These are phyloP conservation scores for Scleroderma bovista DNA, from an alignment of 768 basidiomycete species.

Conservation along the genomic window DNA sequence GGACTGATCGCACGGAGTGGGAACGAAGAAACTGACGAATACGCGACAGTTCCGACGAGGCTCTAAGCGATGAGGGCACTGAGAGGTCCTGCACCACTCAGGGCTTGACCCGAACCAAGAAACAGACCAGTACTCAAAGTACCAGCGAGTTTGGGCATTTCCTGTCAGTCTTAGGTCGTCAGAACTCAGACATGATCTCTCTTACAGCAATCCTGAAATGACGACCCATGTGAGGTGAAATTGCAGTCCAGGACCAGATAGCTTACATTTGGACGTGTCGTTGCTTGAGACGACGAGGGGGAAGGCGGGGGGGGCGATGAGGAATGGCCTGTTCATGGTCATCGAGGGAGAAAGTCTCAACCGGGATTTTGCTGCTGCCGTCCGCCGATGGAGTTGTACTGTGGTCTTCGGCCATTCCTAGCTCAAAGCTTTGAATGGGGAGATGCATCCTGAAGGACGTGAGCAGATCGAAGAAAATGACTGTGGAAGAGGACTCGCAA, in stretches of 20 bases:
- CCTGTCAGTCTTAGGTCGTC: not conserved
- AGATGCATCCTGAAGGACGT: too few species aligned
- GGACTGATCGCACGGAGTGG: not conserved
- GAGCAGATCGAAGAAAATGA: too few species aligned
- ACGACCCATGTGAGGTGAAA: not conserved
- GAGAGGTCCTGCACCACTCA: constrained; percentile 55
- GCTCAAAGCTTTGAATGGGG: too few species aligned
- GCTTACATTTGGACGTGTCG: constrained; percentile 74
- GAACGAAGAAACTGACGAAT: constrained; percentile 37
- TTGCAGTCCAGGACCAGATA: not conserved
- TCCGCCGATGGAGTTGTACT: not conserved
- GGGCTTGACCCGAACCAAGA: constrained; percentile 63
- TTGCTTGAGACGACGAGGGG: constrained; percentile 57
- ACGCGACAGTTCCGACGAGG: constrained; percentile 60
- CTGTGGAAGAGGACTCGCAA: too few species aligned
- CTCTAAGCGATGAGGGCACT: constrained; percentile 61
- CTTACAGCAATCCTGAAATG: constrained; percentile 59
- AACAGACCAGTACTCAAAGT: constrained; percentile 73
- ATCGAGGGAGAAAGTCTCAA: not conserved
- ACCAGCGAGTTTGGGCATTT: constrained; percentile 55
- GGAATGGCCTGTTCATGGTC: not conserved
- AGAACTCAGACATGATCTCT: constrained; percentile 15
- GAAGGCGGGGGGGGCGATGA: not conserved
- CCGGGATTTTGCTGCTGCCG: not conserved
- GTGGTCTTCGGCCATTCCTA: too few species aligned